Conservation (phyloP, 129 eudicot genomes). For the Heracleum sosnowskyi region DNA sequence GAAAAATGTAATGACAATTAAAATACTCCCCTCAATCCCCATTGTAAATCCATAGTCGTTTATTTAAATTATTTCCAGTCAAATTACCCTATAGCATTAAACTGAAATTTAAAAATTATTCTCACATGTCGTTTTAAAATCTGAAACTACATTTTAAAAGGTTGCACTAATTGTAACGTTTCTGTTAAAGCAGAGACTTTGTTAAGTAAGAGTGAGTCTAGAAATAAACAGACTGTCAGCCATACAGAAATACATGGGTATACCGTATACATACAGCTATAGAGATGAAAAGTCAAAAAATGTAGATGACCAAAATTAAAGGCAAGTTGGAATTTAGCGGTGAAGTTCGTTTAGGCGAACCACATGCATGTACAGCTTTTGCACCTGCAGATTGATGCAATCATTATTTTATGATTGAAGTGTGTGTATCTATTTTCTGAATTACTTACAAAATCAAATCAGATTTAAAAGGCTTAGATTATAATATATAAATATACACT, state of each 20-base stretch:
- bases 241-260: neutral
- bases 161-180: too few relatives aligned
- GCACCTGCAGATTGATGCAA: neutral
- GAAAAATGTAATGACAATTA: too few relatives aligned
- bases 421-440: too few relatives aligned
- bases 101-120: too few relatives aligned
- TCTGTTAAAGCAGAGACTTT: too few relatives aligned
- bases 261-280: neutral
- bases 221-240: neutral
- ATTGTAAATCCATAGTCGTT: too few relatives aligned
- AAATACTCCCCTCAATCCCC: too few relatives aligned
- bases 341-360: neutral
- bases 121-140: too few relatives aligned
- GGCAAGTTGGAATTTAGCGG: slow-evolving; percentile 4
- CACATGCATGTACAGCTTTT: slow-evolving; percentile 4
- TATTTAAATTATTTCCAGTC: too few relatives aligned
- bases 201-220: too few relatives aligned
- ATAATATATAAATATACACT: neutral
- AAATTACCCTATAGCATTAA: too few relatives aligned
- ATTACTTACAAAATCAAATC: neutral
- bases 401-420: neutral
- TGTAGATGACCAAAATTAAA: neutral
- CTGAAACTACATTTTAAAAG: too few relatives aligned
- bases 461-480: neutral
- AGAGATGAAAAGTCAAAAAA: neutral